phyloP scores from a whole-genome alignment of 306 rosid genomes.

The Mucuna pruriens region DNA sequence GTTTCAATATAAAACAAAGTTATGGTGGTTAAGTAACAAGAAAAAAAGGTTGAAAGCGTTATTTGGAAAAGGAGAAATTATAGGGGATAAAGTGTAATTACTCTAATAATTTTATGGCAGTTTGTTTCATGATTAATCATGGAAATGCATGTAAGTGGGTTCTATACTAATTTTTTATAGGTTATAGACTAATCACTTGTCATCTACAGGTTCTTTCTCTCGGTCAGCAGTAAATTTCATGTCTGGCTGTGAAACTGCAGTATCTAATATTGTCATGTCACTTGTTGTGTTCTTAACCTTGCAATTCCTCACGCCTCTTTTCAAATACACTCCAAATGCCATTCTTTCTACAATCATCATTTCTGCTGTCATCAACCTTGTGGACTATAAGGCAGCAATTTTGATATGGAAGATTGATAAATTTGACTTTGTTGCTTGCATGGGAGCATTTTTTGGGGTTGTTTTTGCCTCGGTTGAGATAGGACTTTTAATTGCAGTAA shows the following conservation, averaged over 20 bases:
- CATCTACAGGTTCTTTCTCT: constrained; percentile 84
- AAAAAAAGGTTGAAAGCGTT: neutral
- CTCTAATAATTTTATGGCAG: neutral
- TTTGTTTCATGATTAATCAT: neutral
- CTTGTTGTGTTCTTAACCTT: constrained; percentile 78
- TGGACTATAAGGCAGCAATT: constrained; percentile 82
- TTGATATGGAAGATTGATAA: constrained; percentile 94
- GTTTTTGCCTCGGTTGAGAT: constrained; percentile 82
- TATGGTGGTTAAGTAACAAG: neutral
- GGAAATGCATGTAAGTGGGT: neutral
- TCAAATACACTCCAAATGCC: constrained; percentile 93
- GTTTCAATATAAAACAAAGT: neutral
- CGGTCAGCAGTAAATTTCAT: constrained; percentile 91
- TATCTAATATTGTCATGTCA: constrained; percentile 90
- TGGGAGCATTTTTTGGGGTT: constrained; percentile 97
- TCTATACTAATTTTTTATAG: constrained; percentile 1
- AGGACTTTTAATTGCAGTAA: constrained; percentile 92
- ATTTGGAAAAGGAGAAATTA: neutral
- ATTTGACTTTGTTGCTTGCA: constrained; percentile 91
- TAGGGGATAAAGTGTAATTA: neutral
- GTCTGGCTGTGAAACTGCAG: constrained; percentile 92
- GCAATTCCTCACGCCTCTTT: constrained; percentile 84
- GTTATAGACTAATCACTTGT: neutral
- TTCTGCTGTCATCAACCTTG: constrained; percentile 82
- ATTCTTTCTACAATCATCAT: constrained; percentile 86